Evolutionary conservation across 495 filamentous ascomycete species (phyloP).

Genomic region (Aspergillus cavernicola): DNA sequence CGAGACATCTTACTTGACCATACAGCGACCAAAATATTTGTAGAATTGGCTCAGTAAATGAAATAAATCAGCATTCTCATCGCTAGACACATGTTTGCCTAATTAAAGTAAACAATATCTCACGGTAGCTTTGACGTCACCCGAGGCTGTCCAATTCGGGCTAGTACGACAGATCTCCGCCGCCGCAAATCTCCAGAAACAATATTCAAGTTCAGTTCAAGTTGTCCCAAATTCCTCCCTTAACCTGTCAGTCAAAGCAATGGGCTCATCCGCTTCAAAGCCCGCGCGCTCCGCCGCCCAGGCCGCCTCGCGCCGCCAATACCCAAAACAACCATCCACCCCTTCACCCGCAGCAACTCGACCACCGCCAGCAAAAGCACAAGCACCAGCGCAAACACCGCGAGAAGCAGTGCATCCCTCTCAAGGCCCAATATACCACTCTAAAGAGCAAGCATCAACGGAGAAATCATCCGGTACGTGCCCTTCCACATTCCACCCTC

Average conservation of each 20-base stretch:
- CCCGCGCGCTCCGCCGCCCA: slow-evolving; percentile 51
- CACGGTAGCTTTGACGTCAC: slow-evolving; percentile 31
- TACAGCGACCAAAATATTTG: no score
- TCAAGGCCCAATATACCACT: slow-evolving; percentile 38
- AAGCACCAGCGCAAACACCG: slow-evolving; percentile 17
- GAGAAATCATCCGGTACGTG: slow-evolving; percentile 36
- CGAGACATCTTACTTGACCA: no score
- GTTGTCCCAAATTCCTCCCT: neutral
- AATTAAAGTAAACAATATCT: no score
- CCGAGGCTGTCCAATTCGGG: slow-evolving; percentile 16
- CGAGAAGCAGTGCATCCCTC: slow-evolving; percentile 15
- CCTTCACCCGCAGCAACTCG: slow-evolving; percentile 22
- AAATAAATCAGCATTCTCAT: neutral
- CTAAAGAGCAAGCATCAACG: slow-evolving; percentile 33
- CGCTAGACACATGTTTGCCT: no score
- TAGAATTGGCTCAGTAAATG: neutral
- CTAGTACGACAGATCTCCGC: slow-evolving; percentile 14
- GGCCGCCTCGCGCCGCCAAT: slow-evolving; percentile 51
- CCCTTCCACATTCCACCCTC: neutral
- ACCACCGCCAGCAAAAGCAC: slow-evolving; percentile 28
- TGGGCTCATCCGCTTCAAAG: slow-evolving; percentile 65
- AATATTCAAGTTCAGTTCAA: no score
- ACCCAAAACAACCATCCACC: slow-evolving; percentile 47
- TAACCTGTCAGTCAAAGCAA: slow-evolving; percentile 22
- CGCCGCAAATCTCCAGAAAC: neutral